Evolutionary conservation across 805 yeast genomes (phyloP).

Genomic region (Ogataea pini): DNA sequence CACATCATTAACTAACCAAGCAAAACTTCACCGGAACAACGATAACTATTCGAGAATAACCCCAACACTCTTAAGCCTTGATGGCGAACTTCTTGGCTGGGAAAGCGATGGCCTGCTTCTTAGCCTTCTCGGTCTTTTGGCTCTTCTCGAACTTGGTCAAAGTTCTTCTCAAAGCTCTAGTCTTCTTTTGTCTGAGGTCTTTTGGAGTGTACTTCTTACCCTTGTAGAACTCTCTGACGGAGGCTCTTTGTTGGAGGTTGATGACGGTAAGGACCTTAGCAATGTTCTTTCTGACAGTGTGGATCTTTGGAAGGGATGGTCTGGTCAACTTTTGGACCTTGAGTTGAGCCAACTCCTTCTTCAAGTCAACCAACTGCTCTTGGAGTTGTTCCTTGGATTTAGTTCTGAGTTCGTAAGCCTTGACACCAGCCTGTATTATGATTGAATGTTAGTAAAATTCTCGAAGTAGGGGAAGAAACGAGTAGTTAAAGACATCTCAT

Average conservation of each 20-base stretch:
- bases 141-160: conserved; percentile 85
- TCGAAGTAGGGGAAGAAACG: not conserved
- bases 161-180: conserved; percentile 99
- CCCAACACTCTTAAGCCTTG: conserved; percentile 72
- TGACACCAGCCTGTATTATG: conserved; percentile 71
- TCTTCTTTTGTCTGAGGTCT: conserved; percentile 99
- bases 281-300: conserved; percentile 96
- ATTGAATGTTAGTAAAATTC: conserved; percentile 4
- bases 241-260: conserved; percentile 94
- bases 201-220: conserved; percentile 96
- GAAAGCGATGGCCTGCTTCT: conserved; percentile 92
- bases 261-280: conserved; percentile 97
- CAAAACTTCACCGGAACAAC: conserved; percentile 16
- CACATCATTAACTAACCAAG: conserved; percentile 11
- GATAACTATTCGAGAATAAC: conserved; percentile 7
- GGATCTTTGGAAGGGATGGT: conserved; percentile 93
- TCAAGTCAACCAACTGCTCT: conserved; percentile 90
- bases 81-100: conserved; percentile 98
- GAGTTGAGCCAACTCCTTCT: conserved; percentile 93
- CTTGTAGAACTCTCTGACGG: conserved; percentile 91
- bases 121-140: conserved; percentile 81
- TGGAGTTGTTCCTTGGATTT: conserved; percentile 97
- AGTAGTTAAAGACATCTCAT: not conserved
- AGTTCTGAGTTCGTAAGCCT: conserved; percentile 95
- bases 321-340: conserved; percentile 93